Evolutionary conservation across 176 grass and related monocot species (phyloP), one percentile per base, ranked within the genome.

Genomic region (Saccharum spontaneum): DNA sequence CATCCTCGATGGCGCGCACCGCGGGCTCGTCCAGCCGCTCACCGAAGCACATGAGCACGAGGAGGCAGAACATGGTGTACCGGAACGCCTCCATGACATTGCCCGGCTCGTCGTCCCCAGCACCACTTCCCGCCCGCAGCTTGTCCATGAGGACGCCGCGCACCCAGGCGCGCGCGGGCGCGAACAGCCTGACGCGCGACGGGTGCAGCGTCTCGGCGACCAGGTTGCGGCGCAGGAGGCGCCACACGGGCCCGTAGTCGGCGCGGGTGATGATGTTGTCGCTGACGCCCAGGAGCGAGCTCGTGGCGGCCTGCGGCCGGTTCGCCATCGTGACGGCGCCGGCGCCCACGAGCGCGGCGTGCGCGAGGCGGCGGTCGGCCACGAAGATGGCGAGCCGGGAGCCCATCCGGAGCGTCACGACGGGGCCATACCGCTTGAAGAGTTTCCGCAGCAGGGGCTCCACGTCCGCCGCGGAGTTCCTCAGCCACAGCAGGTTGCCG

Each of bases 41-140:
- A 57, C 94, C 88, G 77, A 96, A 96, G 91, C 91, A 96, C 86
- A 95, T 92, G 10, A 79, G 71, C 46, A 92, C 90, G 5, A 95
- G 90, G 14, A 95, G 81, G 69, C 62, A 81, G 80, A 95, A 95
- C 86, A 91, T 87, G 66, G 86, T 73, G 59, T 86, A 91, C 43
- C 89, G 90, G 49, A 95, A 85, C 18, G 52, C 81, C 57, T 89
- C 83, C 54, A 79, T 26, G 31, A 83, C 66, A 43, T 78, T 8
- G 13, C 34, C 37, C 30, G 41, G 20, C 12, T 9, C 33, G 17
- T 2, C 46, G 24, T 16, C 22, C 3, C 12, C 23, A 49, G 31
- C 10, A 24, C 17, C 10, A 7, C 49, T 24, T 10, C 50, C 39
- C 14, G 45, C 11, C 1, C 73, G 79, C 7, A 86, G 78, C 66